Evolutionary conservation across 2,329 filamentous ascomycete species (phyloP).

Genomic region (Ceratocystis lukuohia): DNA sequence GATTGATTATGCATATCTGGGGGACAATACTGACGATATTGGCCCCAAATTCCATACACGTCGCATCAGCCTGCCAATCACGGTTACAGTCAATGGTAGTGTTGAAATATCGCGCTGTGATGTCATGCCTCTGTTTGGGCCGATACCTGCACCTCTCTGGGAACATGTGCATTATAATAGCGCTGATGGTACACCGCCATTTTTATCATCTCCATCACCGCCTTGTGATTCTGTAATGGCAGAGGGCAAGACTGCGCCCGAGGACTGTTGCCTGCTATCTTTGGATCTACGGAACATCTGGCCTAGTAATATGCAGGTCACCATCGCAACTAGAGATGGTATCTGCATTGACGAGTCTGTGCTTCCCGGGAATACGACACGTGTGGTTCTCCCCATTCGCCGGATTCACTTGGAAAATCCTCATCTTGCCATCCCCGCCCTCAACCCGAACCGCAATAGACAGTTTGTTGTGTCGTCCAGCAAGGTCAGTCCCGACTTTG

Average conservation of each 20-base stretch:
- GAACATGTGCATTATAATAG: constrained; percentile 26
- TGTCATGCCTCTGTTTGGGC: constrained; percentile 56
- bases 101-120: constrained; percentile 72
- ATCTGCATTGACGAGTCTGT: constrained; percentile 42
- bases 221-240: not conserved
- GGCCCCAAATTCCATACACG: constrained; percentile 68
- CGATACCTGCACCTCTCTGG: constrained; percentile 52
- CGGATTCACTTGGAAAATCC: constrained; percentile 65
- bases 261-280: constrained; percentile 56
- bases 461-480: constrained; percentile 81
- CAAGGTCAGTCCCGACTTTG: constrained; percentile 64
- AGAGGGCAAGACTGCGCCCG: not conserved
- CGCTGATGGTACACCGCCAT: not conserved
- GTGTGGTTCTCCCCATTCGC: constrained; percentile 62
- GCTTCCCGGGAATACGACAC: constrained; percentile 54
- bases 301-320: constrained; percentile 63
- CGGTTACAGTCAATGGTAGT: constrained; percentile 83
- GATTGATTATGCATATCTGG: constrained; percentile 76
- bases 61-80: constrained; percentile 66
- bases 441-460: constrained; percentile 71
- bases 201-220: not conserved
- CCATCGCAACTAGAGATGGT: constrained; percentile 41
- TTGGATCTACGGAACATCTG: constrained; percentile 82
- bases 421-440: constrained; percentile 61
- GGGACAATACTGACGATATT: constrained; percentile 52